These are phyloP conservation scores for Annulohypoxylon moriforme DNA, from an alignment of 495 filamentous ascomycete genomes.

Conservation along the genomic window DNA sequence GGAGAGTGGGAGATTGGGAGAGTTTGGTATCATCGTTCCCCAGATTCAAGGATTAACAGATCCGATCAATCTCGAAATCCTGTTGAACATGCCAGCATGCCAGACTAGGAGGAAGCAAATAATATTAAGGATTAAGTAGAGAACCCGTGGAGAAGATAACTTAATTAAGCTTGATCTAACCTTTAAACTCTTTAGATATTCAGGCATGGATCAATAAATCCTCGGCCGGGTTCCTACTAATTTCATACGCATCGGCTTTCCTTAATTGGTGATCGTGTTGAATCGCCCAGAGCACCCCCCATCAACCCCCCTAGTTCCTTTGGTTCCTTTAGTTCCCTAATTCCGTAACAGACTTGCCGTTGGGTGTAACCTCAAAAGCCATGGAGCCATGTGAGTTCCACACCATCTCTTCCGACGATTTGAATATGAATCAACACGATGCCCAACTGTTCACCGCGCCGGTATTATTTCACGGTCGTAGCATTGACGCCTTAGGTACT, in stretches of 20 bases:
- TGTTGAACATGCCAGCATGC: conserved; percentile 3
- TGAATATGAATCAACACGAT: conserved; percentile 26
- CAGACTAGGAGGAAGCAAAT: too few relatives aligned
- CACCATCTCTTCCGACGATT: conserved; percentile 35
- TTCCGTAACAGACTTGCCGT: conserved; percentile 32
- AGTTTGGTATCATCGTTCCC: conserved; percentile 6
- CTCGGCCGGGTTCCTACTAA: conserved; percentile 3
- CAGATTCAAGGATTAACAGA: conserved; percentile 8
- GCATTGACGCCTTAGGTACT: too few relatives aligned
- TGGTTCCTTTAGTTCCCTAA: neutral
- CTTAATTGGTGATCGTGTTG: conserved; percentile 31
- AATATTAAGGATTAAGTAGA: neutral
- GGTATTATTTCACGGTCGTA: conserved; percentile 4
- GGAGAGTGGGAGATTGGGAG: neutral
- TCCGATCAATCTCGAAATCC: conserved; percentile 1
- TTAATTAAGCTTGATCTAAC: too few relatives aligned
- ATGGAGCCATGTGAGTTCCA: conserved; percentile 37
- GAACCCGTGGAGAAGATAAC: conserved; percentile 3
- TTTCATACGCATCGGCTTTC: conserved; percentile 44
- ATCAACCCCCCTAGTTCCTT: neutral
- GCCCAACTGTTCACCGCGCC: conserved; percentile 19
- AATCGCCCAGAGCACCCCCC: conserved; percentile 26
- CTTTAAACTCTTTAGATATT: conserved; percentile 12
- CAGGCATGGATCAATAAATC: conserved; percentile 3
- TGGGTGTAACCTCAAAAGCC: conserved; percentile 35